phyloP scores from a whole-genome alignment of 2,329 filamentous ascomycete genomes.

The Trichoderma atrobrunneum region DNA sequence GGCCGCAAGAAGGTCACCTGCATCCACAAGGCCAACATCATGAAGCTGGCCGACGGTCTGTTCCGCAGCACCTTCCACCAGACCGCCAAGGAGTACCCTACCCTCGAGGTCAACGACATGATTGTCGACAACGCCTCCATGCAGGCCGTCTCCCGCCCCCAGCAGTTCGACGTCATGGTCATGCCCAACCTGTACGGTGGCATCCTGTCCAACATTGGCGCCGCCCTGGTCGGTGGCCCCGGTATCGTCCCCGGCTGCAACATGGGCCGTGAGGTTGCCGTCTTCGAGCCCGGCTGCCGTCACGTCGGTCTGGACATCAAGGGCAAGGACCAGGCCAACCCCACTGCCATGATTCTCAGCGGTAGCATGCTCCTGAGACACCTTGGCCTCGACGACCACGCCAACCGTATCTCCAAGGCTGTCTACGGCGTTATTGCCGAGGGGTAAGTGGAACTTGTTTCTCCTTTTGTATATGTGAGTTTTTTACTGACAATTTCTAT shows the following conservation, averaged over 20 bases:
- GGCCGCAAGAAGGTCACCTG: conserved; percentile 99
- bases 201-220: conserved; percentile 98
- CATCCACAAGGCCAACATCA: conserved; percentile 99
- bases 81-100: conserved; percentile 91
- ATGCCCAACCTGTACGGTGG: conserved; percentile 99
- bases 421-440: conserved; percentile 77
- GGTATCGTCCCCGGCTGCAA: conserved; percentile 98
- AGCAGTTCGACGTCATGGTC: conserved; percentile 99
- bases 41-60: conserved; percentile 98
- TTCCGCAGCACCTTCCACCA: conserved; percentile 98
- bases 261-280: conserved; percentile 97
- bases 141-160: conserved; percentile 93
- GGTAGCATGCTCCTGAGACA: conserved; percentile 97
- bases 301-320: conserved; percentile 99
- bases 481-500: conserved; percentile 40
- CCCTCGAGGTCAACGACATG: conserved; percentile 96
- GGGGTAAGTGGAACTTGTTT: conserved; percentile 61
- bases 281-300: conserved; percentile 98
- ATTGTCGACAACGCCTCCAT: conserved; percentile 99
- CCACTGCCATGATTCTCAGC: conserved; percentile 90
- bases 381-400: conserved; percentile 95
- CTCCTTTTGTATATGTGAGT: background rate
- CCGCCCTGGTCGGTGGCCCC: conserved; percentile 92
- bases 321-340: conserved; percentile 99
- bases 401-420: conserved; percentile 94